Percentiles rank a stretch among this genome's conserved stretches.
phyloP scores from a whole-genome alignment of 164 flowering plant genomes.

The Macadamia tetraphylla region DNA sequence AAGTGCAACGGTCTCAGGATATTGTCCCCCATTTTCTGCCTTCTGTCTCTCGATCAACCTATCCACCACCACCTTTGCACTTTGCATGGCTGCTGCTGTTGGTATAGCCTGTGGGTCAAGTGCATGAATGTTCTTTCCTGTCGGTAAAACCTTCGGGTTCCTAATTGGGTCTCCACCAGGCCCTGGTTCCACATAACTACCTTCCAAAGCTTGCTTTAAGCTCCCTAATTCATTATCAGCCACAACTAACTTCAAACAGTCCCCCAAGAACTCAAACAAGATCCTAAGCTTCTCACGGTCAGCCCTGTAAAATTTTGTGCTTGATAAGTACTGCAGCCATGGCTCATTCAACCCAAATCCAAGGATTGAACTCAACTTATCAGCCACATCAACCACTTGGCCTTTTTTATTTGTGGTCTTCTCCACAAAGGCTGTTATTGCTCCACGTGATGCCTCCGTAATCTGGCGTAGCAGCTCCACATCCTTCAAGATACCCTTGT shows the following conservation, averaged over 20 bases:
- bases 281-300: constrained; percentile 77
- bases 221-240: constrained; percentile 93
- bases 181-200: constrained; percentile 93
- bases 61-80: constrained; percentile 89
- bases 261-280: constrained; percentile 70
- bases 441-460: constrained; percentile 89
- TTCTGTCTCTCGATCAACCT: constrained; percentile 93
- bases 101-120: constrained; percentile 96
- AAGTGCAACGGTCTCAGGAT: constrained; percentile 94
- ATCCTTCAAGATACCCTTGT: constrained; percentile 79
- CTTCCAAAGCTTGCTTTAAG: constrained; percentile 91
- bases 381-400: constrained; percentile 85
- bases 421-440: constrained; percentile 73
- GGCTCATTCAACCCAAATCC: constrained; percentile 92
- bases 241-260: constrained; percentile 83
- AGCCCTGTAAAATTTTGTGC: constrained; percentile 72
- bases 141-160: constrained; percentile 97
- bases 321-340: constrained; percentile 82
- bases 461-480: constrained; percentile 87
- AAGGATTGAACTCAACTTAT: constrained; percentile 64
- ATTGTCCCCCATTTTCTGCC: constrained; percentile 89
- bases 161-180: constrained; percentile 99
- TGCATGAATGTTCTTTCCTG: constrained; percentile 98
- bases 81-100: constrained; percentile 91
- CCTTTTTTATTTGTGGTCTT: constrained; percentile 76